Percentiles rank a stretch among this genome's conserved stretches.
These are phyloP conservation scores for Globomyces pollinis-pini DNA, from an alignment of 192 early-diverging fungal genomes.

Conservation along the genomic window DNA sequence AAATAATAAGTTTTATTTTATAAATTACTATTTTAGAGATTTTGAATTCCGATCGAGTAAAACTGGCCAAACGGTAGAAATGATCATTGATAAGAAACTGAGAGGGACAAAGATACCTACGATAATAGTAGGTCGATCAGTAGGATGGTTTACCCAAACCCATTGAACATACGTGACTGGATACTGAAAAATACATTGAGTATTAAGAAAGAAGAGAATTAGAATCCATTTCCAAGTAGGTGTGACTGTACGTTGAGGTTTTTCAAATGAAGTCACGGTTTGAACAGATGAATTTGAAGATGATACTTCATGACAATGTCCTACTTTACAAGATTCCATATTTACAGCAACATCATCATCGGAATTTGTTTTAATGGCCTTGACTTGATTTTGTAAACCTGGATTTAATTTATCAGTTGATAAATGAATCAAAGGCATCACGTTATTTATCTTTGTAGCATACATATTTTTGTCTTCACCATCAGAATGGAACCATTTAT, in stretches of 20 bases:
- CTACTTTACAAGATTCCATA: neutral
- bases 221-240: slow-evolving; percentile 13
- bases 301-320: neutral
- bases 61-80: slow-evolving; percentile 19
- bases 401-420: neutral
- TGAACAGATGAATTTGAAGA: neutral
- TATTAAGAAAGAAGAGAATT: slow-evolving; percentile 17
- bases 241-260: neutral
- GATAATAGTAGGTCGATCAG: slow-evolving; percentile 8
- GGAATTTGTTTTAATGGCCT: neutral
- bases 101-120: slow-evolving; percentile 12
- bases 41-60: slow-evolving; percentile 1
- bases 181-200: slow-evolving; percentile 23
- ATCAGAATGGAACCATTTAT: neutral
- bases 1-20: neutral
- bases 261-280: neutral
- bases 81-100: slow-evolving; percentile 18
- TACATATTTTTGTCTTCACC: slow-evolving; percentile 3
- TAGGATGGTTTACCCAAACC: slow-evolving; percentile 13
- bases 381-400: neutral
- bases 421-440: slow-evolving; percentile 5
- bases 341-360: neutral
- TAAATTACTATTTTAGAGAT: neutral
- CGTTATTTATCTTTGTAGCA: slow-evolving; percentile 4
- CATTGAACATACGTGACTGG: slow-evolving; percentile 26